These are phyloP conservation scores for Pythium rhizo-oryzae DNA, from an alignment of 352 stramenopile genomes.

Conservation along the genomic window DNA sequence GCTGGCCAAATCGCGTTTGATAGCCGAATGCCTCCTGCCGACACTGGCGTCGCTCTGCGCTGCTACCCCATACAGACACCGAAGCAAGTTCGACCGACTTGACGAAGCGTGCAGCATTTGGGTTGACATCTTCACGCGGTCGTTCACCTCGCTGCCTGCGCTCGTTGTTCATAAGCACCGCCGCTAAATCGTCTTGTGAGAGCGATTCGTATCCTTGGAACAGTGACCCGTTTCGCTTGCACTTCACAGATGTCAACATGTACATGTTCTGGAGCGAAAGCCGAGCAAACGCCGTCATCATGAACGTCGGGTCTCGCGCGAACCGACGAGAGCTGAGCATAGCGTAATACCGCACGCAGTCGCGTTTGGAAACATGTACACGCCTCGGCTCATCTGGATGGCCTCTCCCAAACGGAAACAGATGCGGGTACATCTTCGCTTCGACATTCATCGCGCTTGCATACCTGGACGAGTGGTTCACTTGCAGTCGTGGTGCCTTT, in stretches of 20 bases:
- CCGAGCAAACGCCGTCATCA: conserved; percentile 14
- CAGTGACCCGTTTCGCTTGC: too few species aligned
- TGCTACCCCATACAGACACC: conserved; percentile 19
- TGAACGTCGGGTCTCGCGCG: conserved; percentile 19
- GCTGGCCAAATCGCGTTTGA: conserved; percentile 18
- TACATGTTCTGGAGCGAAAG: conserved; percentile 19
- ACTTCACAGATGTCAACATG: neutral
- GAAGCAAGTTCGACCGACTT: conserved; percentile 19
- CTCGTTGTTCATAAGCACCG: too few species aligned
- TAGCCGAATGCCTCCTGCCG: conserved; percentile 26
- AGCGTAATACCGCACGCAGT: conserved; percentile 14
- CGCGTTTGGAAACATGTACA: conserved; percentile 10
- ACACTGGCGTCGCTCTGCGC: conserved; percentile 17
- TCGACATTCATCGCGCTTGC: neutral
- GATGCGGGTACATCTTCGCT: conserved; percentile 16
- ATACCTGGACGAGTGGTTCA: conserved; percentile 14
- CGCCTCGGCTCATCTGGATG: conserved; percentile 16
- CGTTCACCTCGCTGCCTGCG: too few species aligned
- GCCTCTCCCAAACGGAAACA: conserved; percentile 22
- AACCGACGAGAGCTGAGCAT: conserved; percentile 19
- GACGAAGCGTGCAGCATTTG: conserved; percentile 4
- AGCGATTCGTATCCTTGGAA: too few species aligned
- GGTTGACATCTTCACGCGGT: neutral
- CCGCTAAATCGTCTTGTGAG: too few species aligned
- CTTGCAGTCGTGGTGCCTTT: neutral